A percentile compares a stretch with the other conserved stretches of the same genome.
Conservation (phyloP, 345 rosid species). For the Atalantia buxifolia region DNA sequence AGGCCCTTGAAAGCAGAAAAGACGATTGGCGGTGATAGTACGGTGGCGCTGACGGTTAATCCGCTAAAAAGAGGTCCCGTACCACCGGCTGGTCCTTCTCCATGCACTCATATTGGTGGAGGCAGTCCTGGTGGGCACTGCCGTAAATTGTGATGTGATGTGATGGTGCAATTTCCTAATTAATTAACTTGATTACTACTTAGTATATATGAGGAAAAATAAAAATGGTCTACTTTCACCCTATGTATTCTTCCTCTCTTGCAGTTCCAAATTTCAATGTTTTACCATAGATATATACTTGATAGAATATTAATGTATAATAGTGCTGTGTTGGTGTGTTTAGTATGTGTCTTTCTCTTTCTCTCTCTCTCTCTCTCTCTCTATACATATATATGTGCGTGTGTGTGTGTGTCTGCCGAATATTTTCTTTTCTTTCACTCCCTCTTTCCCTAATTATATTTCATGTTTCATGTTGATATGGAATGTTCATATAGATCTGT, state of each 20-base stretch:
- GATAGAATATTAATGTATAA: too few species aligned
- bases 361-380: too few species aligned
- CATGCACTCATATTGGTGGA: slow-evolving; percentile 8
- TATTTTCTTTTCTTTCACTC: not conserved
- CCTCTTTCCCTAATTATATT: not conserved
- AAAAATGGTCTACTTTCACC: not conserved
- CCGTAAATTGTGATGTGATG: not conserved
- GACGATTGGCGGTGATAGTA: not conserved
- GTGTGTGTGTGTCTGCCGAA: not conserved
- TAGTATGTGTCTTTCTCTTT: not conserved
- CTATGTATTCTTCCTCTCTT: not conserved
- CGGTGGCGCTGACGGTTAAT: not conserved
- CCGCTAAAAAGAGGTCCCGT: not conserved
- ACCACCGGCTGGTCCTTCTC: not conserved
- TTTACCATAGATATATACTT: not conserved
- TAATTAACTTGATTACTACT: not conserved
- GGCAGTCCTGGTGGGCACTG: not conserved
- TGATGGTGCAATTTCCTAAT: not conserved
- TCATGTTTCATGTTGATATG: not conserved
- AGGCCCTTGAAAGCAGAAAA: not conserved
- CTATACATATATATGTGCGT: too few species aligned
- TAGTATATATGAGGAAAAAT: not conserved
- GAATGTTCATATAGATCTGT: too few species aligned
- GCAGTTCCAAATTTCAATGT: not conserved
- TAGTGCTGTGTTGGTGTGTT: not conserved